phyloP scores from a whole-genome alignment of 2,329 filamentous ascomycete species.

The Talaromyces sp. region DNA sequence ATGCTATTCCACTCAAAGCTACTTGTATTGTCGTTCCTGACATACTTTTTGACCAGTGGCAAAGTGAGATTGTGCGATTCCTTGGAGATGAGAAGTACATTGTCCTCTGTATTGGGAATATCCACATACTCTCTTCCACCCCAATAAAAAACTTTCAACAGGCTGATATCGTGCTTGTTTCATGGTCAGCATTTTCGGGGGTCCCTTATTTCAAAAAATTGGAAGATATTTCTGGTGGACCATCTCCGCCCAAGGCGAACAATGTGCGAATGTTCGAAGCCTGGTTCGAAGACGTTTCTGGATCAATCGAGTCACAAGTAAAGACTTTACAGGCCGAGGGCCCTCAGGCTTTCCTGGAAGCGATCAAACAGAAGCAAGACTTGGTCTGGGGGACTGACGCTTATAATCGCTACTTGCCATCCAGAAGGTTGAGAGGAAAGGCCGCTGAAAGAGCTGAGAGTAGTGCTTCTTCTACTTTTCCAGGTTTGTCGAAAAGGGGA shows the following conservation, averaged over 20 bases:
- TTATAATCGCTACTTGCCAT: slow-evolving; percentile 24
- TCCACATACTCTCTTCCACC: slow-evolving; percentile 33
- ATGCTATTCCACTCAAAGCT: slow-evolving; percentile 44
- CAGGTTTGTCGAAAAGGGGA: background rate
- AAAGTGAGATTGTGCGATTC: slow-evolving; percentile 49
- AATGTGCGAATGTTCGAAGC: slow-evolving; percentile 46
- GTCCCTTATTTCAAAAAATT: slow-evolving; percentile 46
- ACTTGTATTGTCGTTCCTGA: slow-evolving; percentile 57
- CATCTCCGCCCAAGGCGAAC: slow-evolving; percentile 29
- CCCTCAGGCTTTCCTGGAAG: slow-evolving; percentile 25
- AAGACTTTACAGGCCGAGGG: slow-evolving; percentile 26
- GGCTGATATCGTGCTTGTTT: slow-evolving; percentile 52
- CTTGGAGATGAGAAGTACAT: slow-evolving; percentile 35
- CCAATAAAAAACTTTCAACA: slow-evolving; percentile 41
- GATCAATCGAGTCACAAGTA: slow-evolving; percentile 39
- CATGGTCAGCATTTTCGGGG: slow-evolving; percentile 46
- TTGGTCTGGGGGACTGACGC: slow-evolving; percentile 28
- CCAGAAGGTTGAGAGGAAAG: slow-evolving; percentile 26
- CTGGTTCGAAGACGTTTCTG: slow-evolving; percentile 48
- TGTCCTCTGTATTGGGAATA: slow-evolving; percentile 41
- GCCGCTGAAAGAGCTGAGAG: slow-evolving; percentile 9
- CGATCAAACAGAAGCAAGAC: slow-evolving; percentile 21
- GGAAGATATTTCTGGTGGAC: slow-evolving; percentile 46
- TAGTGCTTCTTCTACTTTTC: background rate
- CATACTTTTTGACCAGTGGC: slow-evolving; percentile 56